Evolutionary conservation across 768 basidiomycete genomes (phyloP).

Genomic region (Panellus pusillus): DNA sequence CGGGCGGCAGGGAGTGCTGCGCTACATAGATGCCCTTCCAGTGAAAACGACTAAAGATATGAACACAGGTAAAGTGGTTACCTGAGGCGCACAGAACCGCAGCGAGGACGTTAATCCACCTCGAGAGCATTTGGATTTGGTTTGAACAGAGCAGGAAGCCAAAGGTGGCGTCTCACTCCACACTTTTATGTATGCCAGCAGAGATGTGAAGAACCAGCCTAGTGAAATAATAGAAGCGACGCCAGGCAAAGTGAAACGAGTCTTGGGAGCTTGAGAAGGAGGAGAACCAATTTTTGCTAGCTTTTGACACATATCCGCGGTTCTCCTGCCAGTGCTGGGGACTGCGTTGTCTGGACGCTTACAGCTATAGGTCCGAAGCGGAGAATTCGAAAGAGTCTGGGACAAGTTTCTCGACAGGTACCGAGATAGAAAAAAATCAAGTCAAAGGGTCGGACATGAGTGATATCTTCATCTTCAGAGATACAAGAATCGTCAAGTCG

Average conservation of each 20-base stretch:
- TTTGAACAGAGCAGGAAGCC: background rate
- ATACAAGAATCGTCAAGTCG: too few relatives aligned
- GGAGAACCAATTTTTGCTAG: background rate
- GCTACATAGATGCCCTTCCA: background rate
- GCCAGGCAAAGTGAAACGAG: background rate
- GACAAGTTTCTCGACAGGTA: too few relatives aligned
- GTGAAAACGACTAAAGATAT: background rate
- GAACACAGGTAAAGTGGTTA: constrained; percentile 5
- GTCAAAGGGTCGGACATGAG: too few relatives aligned
- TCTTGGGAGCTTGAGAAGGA: background rate
- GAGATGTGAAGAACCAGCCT: background rate
- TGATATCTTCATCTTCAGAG: too few relatives aligned
- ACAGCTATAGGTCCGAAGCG: too few relatives aligned
- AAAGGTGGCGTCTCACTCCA: background rate
- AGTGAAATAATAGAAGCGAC: constrained; percentile 6
- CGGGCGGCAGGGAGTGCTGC: constrained; percentile 12
- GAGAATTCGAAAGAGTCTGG: too few relatives aligned
- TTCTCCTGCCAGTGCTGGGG: background rate
- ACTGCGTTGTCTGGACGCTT: too few relatives aligned
- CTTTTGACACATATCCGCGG: constrained; percentile 7
- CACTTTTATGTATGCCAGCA: constrained; percentile 1
- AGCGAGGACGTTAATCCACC: constrained; percentile 2
- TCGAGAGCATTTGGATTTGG: constrained; percentile 6
- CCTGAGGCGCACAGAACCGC: constrained; percentile 9
- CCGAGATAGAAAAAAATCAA: too few relatives aligned